Evolutionary conservation across 2,329 filamentous ascomycete genomes (phyloP), one percentile per base, ranked within the genome.

Genomic region (Bipolaris gigantea): DNA sequence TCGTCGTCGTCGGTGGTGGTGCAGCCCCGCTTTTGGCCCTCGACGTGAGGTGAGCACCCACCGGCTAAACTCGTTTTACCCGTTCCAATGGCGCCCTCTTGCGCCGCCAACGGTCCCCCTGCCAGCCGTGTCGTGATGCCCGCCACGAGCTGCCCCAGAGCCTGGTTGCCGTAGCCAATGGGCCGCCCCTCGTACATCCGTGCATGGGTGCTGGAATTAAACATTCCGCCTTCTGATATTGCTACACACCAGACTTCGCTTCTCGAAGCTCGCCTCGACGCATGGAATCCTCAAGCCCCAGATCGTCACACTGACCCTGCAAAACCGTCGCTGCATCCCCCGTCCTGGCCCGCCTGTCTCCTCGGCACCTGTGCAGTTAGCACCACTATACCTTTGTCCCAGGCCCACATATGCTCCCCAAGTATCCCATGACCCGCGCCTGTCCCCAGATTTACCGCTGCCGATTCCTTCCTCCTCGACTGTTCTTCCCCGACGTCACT

Each of bases 251-350:
- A 69, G 67, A 68, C 69, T 64, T 72, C 69, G 69, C 70, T 74
- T 74, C 70, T 73, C 66, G 71, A 72, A 72, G 67, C 64, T 64
- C 62, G 61, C 64, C 63, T 68, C 62, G 62, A 69, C 60, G 69
- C 71, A 72, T 73, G 66, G 71, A 73, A 72, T 57, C 55, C 59
- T 66, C 69, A 71, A 66, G 66, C 65, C 67, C 68, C 68, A 50
- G 71, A 70, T 69, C 60, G 66, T 64, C 60, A 62, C 63, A 67
- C 67, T 69, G 65, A 62, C 59, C 60, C 57, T 60, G 49, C 38
- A 40, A 40, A 50, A 48, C 33, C 60, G 59, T 60, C 57, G 57
- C 60, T 56, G 43, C 49, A 62, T 62, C 67, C 62, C 53, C 35
- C 57, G 40, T 41, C 56, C 43, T 57, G 57, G 57, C 63, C 58